Conservation (phyloP, 2,329 filamentous ascomycete genomes). For the Akanthomyces uredinophilus region DNA sequence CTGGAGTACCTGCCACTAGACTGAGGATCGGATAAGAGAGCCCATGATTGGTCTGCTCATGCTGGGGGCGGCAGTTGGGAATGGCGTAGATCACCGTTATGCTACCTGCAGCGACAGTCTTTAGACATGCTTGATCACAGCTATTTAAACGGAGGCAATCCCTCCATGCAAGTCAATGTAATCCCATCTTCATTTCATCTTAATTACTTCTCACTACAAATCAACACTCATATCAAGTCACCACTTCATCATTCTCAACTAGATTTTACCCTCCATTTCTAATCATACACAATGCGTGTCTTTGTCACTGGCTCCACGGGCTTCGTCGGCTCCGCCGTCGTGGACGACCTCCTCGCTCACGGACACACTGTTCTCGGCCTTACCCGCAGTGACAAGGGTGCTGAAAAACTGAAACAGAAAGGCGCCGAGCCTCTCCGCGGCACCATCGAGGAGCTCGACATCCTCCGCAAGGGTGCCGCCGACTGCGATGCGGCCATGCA, state of each 20-base stretch:
- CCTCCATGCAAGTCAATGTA: neutral
- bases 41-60: neutral
- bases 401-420: conserved; percentile 23
- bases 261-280: neutral
- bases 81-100: neutral
- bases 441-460: conserved; percentile 29
- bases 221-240: neutral
- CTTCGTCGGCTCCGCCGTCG: conserved; percentile 36
- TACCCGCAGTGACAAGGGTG: conserved; percentile 30
- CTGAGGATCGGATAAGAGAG: neutral
- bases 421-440: conserved; percentile 32
- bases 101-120: neutral
- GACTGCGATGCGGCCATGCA: conserved; percentile 35
- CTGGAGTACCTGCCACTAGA: neutral
- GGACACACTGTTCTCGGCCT: conserved; percentile 39
- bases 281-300: conserved; percentile 23
- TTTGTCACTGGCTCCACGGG: conserved; percentile 41
- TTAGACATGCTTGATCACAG: neutral
- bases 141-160: neutral
- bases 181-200: neutral
- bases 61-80: neutral
- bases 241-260: neutral
- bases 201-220: neutral
- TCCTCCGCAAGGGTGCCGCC: conserved; percentile 28
- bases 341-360: conserved; percentile 31